Base-by-base conservation (phyloP, 2,329 filamentous ascomycete species). In the Fusarium sarcochroum region DNA sequence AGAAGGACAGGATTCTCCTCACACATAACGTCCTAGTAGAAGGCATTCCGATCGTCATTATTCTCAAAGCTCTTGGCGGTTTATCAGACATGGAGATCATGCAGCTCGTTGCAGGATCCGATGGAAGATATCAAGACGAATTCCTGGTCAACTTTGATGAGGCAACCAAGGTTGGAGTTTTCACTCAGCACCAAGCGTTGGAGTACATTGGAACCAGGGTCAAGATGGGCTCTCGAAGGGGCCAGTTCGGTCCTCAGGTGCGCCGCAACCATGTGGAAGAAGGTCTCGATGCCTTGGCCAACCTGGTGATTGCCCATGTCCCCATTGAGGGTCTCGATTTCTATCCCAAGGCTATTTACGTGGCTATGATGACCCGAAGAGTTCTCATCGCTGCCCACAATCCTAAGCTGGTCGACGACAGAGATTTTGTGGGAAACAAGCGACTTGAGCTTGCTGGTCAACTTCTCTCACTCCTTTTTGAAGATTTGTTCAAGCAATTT, bases 341-440 rank as follows among this genome's bases (percentile, higher is more conserved):
- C 79, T 90, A 96, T 57, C 94, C 95, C n/a, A 99, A 99, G 78
- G 94, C 95, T 21, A 87, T 98, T 10, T 99, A 98, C 75, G 89
- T 99, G 56, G 95, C 95, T 47, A 93, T 97, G 83, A 99, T 99
- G 96, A 93, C 94, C 27, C 91, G 96, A n/a, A 89, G 94, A 78
- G 94, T 98, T 5, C 82, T 99, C 48, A 97, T 98, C 92, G 94
- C 94, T 3, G 91, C 94, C 75, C 92, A 96, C 62, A 93, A 99
- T 75, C 88, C 92, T 2, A 93, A 91, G 58, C 84, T 98, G 53
- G 93, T 99, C 3, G 96, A 99, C 73, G 96, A 99, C 78, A 89
- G 96, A 76, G 97, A 99, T 80, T 99, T 98, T 75, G 94, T 99
- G 30, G 96, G 96, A 70, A 99, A 99, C 82, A 99, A 99, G 81